Conservation (phyloP, 106 monocot genomes). For the Acorus gramineus region DNA sequence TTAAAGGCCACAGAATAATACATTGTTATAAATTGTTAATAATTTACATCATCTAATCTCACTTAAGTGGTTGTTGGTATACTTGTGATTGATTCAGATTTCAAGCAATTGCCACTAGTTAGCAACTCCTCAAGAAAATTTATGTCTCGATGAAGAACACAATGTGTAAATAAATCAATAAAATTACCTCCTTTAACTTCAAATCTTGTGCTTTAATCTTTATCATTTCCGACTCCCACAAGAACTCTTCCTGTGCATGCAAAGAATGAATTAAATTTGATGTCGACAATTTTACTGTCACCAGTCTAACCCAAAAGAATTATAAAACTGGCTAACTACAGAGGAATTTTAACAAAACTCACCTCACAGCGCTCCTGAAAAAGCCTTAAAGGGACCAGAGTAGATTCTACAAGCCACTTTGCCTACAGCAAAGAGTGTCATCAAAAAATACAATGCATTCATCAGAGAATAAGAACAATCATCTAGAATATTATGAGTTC, state of each 20-base stretch:
- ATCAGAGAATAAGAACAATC: too few species aligned
- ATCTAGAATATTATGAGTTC: too few species aligned
- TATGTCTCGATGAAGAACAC: background rate
- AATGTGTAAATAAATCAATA: background rate
- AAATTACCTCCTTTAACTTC: conserved; percentile 85
- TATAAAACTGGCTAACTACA: too few species aligned
- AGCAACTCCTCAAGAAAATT: too few species aligned
- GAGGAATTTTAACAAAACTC: background rate
- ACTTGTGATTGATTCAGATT: too few species aligned
- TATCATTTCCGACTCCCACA: conserved; percentile 81
- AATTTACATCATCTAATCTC: too few species aligned
- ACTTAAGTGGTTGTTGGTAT: too few species aligned
- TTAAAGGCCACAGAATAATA: too few species aligned
- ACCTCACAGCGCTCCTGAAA: conserved; percentile 98
- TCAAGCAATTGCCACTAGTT: too few species aligned
- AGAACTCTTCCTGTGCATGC: conserved; percentile 72
- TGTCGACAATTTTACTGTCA: background rate
- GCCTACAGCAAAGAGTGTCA: conserved; percentile 25
- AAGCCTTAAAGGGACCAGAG: conserved; percentile 58
- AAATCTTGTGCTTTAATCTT: conserved; percentile 85
- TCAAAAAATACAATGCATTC: background rate
- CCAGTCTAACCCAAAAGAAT: too few species aligned
- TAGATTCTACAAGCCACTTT: conserved; percentile 76
- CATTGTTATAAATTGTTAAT: too few species aligned
- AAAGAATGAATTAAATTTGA: background rate